Base-by-base conservation (phyloP, 2,329 filamentous ascomycete species). In the Fusarium irregulare region DNA sequence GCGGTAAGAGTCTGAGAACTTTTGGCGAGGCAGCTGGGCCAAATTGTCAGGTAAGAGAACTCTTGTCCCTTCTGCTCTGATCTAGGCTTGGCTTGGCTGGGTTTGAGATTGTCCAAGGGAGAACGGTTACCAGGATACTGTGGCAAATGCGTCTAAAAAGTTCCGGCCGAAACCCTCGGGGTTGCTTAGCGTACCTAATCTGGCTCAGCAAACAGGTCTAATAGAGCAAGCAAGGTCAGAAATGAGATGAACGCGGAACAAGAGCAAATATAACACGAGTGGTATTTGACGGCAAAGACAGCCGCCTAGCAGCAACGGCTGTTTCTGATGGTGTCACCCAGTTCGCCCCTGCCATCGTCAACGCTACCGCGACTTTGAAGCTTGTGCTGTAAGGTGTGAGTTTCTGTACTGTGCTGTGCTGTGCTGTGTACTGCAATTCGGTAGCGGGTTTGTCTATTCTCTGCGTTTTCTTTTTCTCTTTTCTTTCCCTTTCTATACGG, bases 131-230 rank as follows among this genome's bases (percentile, higher is more conserved):
- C 55, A 56, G 64, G 68, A 57, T 61, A 32, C 50, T 64, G 67
- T 64, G 63, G 67, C 63, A 51, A 71, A 53, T 55, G 42, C 45
- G 56, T 65, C 68, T 64, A 47, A 65, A 56, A 69, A 64, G 64
- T 68, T 72, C 68, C 65, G 68, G 69, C 68, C 68, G 60, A 72
- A 72, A 72, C 56, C 64, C 55, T 72, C 53, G 64, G 68, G 56
- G 27, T 55, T 60, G 47, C 59, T 49, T 60, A 66, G 46, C 68
- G 56, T 61, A 64, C 28, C 60, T 44, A 44, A 60, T 64, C 55
- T 56, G 34, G 34, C 41, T 55, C 53, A 59, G 55, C 32, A 53
- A 53, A 53, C 49, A 53, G 18, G 13, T 53, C 49, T 21, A 42
- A 53, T 28, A 53, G 27, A 28, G 49, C 49, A 51, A 27, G 18